Base-by-base conservation (phyloP, 352 stramenopile species). In the Halophytophthora batemanensis region DNA sequence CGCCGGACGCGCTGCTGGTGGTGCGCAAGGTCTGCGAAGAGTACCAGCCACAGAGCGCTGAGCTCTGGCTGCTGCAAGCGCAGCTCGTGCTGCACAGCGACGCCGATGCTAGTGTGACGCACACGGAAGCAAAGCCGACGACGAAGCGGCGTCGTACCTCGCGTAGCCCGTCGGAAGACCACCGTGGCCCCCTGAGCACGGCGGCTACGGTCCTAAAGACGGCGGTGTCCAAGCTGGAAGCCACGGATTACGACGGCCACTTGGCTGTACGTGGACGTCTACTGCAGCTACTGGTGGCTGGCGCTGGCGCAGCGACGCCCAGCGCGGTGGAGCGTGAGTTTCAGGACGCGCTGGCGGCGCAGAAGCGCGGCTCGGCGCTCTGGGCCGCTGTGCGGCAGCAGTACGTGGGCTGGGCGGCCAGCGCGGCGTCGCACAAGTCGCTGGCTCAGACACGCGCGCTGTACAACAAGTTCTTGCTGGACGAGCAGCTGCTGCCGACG, bases 401-500 rank as follows among this genome's bases (percentile, higher is more conserved):
- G 56, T 83, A 83, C 39, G 34, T 92, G n/a, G 48, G 68, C 22
- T 95, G 84, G 82, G 53, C 66, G n/a, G 45, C 59, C 11, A 64
- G 51, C 14, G 40, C 56, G 14, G 45, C 56, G 18, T 69, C 58
- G 19, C 38, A 55, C 17, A 57, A 54, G 23, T 67, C 72, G 12
- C 22, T 85, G 2, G 57, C 66, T 19, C 61, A 61, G 13, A 66
- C 75, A 54, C 79, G 82, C 21, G 41, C 50, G 21, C 49, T 80
- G 35, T 92, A 90, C 64, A 83, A 74, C 46, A 72, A 64, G 54
- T 92, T 92, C 53, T 65, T 93, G 21, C 57, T 77, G 10, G 64
- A 75, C 40, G 71, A 79, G 15, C 84, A 88, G 49, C 39, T 95
- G 41, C 60, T 95, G 25, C 78, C 76, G 17, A 76, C 61, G 3